A percentile compares a stretch with the other conserved stretches of the same genome.
Evolutionary conservation across 306 rosid species (phyloP).

Genomic region (Alnus glutinosa): DNA sequence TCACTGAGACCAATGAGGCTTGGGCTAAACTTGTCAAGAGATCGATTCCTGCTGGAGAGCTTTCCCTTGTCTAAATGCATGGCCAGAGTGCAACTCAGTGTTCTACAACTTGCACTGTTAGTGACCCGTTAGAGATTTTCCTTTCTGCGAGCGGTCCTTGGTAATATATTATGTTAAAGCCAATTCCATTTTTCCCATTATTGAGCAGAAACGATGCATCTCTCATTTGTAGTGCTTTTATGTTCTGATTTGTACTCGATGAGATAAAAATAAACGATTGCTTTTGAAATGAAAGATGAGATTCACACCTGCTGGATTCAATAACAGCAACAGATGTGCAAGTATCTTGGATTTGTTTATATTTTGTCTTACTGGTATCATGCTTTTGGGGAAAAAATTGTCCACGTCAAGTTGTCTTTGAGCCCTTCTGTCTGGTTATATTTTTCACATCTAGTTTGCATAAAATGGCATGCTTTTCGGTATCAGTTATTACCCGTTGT

Average conservation of each 20-base stretch:
- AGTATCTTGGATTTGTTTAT: not conserved
- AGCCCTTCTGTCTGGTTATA: not conserved
- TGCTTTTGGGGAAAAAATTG: not conserved
- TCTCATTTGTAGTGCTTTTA: not conserved
- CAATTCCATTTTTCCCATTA: slow-evolving; percentile 18
- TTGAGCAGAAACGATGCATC: slow-evolving; percentile 25
- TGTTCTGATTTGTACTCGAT: not conserved
- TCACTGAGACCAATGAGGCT: slow-evolving; percentile 77
- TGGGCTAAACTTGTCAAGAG: slow-evolving; percentile 88
- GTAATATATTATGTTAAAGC: slow-evolving; percentile 15
- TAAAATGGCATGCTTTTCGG: not conserved
- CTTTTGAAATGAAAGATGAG: not conserved
- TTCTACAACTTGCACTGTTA: slow-evolving; percentile 18
- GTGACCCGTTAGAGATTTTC: slow-evolving; percentile 23
- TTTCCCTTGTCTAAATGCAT: slow-evolving; percentile 64
- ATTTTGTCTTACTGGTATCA: not conserved
- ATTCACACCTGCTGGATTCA: not conserved
- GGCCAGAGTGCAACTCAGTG: slow-evolving; percentile 7
- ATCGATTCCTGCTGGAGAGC: slow-evolving; percentile 77
- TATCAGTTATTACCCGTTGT: not conserved
- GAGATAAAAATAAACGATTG: not conserved
- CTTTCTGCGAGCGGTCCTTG: slow-evolving; percentile 11
- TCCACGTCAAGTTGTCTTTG: not conserved
- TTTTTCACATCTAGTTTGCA: not conserved
- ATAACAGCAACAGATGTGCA: not conserved